phyloP scores from a whole-genome alignment of 441 rosid genomes.

The Erysimum cheiri region DNA sequence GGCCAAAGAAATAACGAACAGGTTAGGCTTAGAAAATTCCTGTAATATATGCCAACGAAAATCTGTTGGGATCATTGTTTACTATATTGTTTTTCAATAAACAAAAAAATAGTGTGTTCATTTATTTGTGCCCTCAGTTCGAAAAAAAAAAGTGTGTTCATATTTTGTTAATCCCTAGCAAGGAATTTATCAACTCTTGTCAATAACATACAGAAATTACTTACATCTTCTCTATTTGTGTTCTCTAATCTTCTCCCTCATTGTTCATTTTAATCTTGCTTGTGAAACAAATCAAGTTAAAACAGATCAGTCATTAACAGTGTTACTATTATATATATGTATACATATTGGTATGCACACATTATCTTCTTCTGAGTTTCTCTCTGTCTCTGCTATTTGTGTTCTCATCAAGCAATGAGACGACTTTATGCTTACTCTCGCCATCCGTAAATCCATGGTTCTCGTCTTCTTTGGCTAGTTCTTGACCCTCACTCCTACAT shows the following conservation, averaged over 20 bases:
- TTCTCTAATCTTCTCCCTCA: slow-evolving; percentile 7
- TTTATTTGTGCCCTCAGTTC: neutral
- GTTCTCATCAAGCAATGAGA: too few species aligned
- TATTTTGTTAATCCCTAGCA: too few species aligned
- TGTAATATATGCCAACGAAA: slow-evolving; percentile 27
- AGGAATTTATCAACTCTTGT: too few species aligned
- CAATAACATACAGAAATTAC: neutral
- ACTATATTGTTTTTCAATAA: neutral
- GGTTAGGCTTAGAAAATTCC: slow-evolving; percentile 28
- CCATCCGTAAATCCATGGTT: too few species aligned
- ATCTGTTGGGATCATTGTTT: slow-evolving; percentile 37
- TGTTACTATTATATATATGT: slow-evolving; percentile 20
- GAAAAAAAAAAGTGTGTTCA: neutral
- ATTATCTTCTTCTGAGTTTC: slow-evolving; percentile 12
- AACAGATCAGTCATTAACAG: slow-evolving; percentile 26
- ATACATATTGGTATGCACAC: slow-evolving; percentile 27
- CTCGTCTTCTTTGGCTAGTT: too few species aligned
- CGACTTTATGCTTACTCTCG: too few species aligned
- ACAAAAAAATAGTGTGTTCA: neutral
- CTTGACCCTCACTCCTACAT: too few species aligned
- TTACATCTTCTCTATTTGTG: slow-evolving; percentile 10
- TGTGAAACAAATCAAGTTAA: slow-evolving; percentile 2
- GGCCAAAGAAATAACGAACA: slow-evolving; percentile 27
- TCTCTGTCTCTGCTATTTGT: neutral
- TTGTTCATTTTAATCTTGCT: slow-evolving; percentile 27